A percentile compares a stretch with the other conserved stretches of the same genome.
Conservation (phyloP, 805 yeast species). For the Clavispora vitiphila region DNA sequence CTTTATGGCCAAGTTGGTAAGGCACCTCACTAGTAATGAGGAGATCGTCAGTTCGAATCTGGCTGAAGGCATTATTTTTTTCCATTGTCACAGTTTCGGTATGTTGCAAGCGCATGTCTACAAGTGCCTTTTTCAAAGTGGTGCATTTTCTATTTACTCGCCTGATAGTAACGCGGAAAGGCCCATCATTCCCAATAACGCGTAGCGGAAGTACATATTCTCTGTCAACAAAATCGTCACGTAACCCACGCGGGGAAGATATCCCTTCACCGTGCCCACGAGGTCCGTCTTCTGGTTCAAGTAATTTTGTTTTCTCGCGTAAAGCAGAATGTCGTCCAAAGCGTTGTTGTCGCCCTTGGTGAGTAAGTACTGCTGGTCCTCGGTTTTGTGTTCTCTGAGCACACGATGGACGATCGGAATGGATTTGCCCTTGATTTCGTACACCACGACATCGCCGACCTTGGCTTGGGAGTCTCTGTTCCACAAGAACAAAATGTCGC, state of each 20-base stretch:
- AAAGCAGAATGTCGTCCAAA: conserved; percentile 82
- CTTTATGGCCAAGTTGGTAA: conserved; percentile 36
- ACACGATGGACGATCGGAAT: conserved; percentile 98
- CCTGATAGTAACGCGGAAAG: conserved; percentile 55
- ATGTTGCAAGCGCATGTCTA: background rate
- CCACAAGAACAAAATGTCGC: conserved; percentile 90
- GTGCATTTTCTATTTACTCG: conserved; percentile 8
- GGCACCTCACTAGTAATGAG: conserved; percentile 40
- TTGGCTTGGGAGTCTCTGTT: conserved; percentile 62
- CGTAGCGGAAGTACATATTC: conserved; percentile 75
- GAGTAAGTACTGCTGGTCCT: conserved; percentile 60
- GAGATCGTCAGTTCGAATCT: conserved; percentile 37
- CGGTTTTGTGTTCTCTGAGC: conserved; percentile 69
- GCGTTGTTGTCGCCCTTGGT: conserved; percentile 98
- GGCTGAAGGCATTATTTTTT: conserved; percentile 26
- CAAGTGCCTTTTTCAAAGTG: background rate
- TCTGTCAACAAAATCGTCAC: conserved; percentile 89
- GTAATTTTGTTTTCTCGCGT: conserved; percentile 71
- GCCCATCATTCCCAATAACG: conserved; percentile 69
- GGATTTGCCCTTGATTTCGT: conserved; percentile 68
- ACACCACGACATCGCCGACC: conserved; percentile 93
- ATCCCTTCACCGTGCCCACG: conserved; percentile 89
- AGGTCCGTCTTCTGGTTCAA: conserved; percentile 73
- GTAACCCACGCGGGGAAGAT: conserved; percentile 85
- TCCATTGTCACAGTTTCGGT: background rate